A percentile compares a stretch with the other conserved stretches of the same genome.
Evolutionary conservation across 768 basidiomycete genomes (phyloP).

Genomic region (Boletus coccyginus): DNA sequence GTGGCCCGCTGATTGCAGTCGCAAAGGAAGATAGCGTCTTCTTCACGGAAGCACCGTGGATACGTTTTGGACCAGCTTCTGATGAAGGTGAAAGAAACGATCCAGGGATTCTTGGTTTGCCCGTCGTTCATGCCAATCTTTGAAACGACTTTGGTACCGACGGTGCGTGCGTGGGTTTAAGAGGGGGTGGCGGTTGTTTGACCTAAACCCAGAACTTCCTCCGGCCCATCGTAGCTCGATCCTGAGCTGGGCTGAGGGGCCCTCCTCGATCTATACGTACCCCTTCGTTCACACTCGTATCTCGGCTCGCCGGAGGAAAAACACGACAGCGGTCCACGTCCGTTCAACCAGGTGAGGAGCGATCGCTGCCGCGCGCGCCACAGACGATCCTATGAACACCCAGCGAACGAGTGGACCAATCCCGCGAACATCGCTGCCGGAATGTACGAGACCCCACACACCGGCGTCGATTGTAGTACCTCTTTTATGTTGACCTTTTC

Average conservation of each 20-base stretch:
- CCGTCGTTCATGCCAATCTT: neutral
- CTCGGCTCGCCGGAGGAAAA: neutral
- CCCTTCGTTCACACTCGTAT: neutral
- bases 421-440: slow-evolving; percentile 39
- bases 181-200: neutral
- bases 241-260: neutral
- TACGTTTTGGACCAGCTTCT: neutral
- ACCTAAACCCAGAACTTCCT: neutral
- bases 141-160: neutral
- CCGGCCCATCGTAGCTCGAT: neutral
- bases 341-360: neutral
- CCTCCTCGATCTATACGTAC: neutral
- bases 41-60: neutral
- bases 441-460: slow-evolving; percentile 43
- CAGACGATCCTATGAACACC: slow-evolving; percentile 49
- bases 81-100: neutral
- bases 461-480: slow-evolving; percentile 44
- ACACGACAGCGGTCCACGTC: neutral
- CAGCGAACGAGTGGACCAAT: slow-evolving; percentile 39
- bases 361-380: slow-evolving; percentile 8
- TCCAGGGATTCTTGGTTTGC: neutral
- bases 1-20: neutral
- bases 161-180: neutral
- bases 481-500: slow-evolving; percentile 45
- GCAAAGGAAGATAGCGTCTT: neutral